Base-by-base conservation (phyloP, 768 basidiomycete genomes). In the Russula earlei region DNA sequence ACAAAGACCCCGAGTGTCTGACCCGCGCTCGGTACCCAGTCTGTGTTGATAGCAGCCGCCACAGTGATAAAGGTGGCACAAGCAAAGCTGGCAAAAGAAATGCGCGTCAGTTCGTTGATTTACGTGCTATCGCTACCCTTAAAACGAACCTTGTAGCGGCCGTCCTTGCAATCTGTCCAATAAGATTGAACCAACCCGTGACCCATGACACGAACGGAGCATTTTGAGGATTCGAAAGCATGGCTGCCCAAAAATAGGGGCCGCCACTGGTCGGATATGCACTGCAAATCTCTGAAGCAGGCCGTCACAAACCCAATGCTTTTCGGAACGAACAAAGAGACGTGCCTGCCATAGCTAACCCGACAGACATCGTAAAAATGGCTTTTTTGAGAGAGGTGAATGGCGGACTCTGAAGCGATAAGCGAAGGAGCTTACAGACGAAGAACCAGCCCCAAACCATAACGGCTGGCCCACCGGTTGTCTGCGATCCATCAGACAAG, bases 171-270 rank as follows among this genome's bases (percentile, higher is more conserved):
- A 87, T 85, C 68, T 87, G 86, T 0, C 84, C 84, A 11, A 86
- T 71, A 15, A 85, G 70, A 64, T 86, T 85, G 68, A 86, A 85
- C 83, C 84, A 85, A 11, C 82, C 86, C 1, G 83, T 84, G 12
- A 84, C 74, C 85, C 85, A 90, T 0, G 85, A 84, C 2, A 83
- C 82, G 29, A 87, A 72, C 0, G 84, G 71, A 4, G 84, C 84
- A 36, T 76, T 68, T 60, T 77, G 61, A 1, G 77, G 79, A 50
- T 72, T 71, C 1, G 83, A 80, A 1, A 88, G 68, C 79, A 87
- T 84, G 1, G 85, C 85, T 17, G 85, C 81, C 87, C 86, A 87
- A 67, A 82, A 87, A 63, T 87, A 87, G 0, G 87, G 85, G 0
- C 85, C 85, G 8, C 85, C 84, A 48, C 79, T 82, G 2, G 83